A percentile compares a stretch with the other conserved stretches of the same genome.
These are phyloP conservation scores for Aspergillus vadensis DNA, from an alignment of 2,329 filamentous ascomycete genomes.

Conservation along the genomic window DNA sequence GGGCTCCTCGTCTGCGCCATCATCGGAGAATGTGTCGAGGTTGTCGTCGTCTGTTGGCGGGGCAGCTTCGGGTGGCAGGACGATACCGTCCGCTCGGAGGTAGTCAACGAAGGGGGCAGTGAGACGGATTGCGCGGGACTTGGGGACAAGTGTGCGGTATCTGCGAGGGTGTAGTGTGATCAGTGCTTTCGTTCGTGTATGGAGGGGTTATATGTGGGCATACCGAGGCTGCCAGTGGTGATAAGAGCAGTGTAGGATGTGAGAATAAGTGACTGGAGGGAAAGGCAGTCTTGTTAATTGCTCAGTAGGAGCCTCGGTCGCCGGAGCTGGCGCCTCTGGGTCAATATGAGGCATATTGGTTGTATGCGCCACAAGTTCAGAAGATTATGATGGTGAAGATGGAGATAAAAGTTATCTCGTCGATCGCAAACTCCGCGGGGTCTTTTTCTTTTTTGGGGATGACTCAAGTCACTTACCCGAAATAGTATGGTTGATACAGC, in stretches of 20 bases:
- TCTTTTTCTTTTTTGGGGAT: constrained; percentile 14
- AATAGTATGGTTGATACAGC: constrained; percentile 13
- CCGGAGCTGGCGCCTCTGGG: constrained; percentile 15
- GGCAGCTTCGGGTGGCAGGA: constrained; percentile 62
- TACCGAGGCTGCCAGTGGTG: constrained; percentile 85
- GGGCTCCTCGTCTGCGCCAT: constrained; percentile 60
- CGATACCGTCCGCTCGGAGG: constrained; percentile 87
- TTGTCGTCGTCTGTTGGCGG: constrained; percentile 45
- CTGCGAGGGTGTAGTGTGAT: constrained; percentile 40
- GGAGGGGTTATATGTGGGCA: constrained; percentile 19
- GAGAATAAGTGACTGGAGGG: constrained; percentile 77
- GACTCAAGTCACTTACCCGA: constrained; percentile 17
- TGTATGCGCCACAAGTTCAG: neutral
- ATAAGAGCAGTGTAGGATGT: constrained; percentile 94
- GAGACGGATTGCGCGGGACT: constrained; percentile 81
- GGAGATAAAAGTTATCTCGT: neutral
- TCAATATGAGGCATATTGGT: constrained; percentile 35
- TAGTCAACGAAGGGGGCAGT: constrained; percentile 77
- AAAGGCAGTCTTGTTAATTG: constrained; percentile 61
- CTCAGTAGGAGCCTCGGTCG: constrained; percentile 18
- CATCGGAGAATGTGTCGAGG: constrained; percentile 53
- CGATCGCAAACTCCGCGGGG: constrained; percentile 9
- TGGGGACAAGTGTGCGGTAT: constrained; percentile 79
- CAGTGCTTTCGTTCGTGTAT: constrained; percentile 14
- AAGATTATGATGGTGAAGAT: neutral